Evolutionary conservation across 352 stramenopile genomes (phyloP), one percentile per base, ranked within the genome.

Genomic region (Elongisporangium prolatum): DNA sequence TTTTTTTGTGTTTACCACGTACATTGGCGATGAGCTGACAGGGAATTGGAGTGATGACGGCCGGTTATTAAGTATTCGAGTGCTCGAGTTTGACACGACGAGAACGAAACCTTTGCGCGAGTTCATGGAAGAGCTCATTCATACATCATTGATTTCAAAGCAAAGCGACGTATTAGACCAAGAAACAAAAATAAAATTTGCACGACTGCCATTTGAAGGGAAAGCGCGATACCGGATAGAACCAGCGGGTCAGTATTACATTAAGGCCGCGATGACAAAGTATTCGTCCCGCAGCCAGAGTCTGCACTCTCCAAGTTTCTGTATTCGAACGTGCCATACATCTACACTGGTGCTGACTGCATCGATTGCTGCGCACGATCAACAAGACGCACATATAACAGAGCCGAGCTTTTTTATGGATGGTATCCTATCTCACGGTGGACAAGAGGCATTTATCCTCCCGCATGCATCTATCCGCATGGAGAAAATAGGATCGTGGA

Each of bases 1-100:
- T 1, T 75, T 86, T 51, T 65, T 93, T 3, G 25, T 17, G 13
- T 87, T 93, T 55, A 65, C 73, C 8, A 64, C 71, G 37, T 87
- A 91, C 59, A 55, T 93, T 59, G 84, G 80, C 44, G 70, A 86
- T 20, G 64, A 73, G 13, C 22, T 87, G 4, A 48, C 57, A 37
- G 75, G 75, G 1, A 25, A 25, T 14, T 87, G 79, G 75, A 64
- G 59, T 11, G 60, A 52, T 1, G 54, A 90, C 49, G 72, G 68
- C 17, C 68, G 61, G 17, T 63, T 77, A 8, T 56, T 93, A 25
- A 56, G 60, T 22, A 67, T 93, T 22, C 51, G 48, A 4, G 73
- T 93, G 40, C 34, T 71, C 21, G 21, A 64, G 10, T 67, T 91
- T 22, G 60, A 80, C 50, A 48, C 56, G 17, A 50, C 60, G 0